Evolutionary conservation across 352 stramenopile genomes (phyloP), one percentile per base, ranked within the genome.

Genomic region (Stramenopiles sp.): DNA sequence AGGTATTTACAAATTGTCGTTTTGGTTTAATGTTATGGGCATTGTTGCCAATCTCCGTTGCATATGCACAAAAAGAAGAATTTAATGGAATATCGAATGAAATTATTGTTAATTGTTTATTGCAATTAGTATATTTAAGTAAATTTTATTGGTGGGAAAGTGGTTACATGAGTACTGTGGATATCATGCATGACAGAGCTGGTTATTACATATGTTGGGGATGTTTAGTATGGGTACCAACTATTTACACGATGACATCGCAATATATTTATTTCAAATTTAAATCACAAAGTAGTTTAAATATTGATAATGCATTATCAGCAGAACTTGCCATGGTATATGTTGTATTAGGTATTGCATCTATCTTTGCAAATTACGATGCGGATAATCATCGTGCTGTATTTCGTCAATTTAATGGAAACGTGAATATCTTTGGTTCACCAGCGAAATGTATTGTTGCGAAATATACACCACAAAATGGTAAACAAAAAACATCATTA

Each of bases 131-230:
- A 76, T 98, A 98, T 86, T 85, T 98, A 7, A 89, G 88, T 84
- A 98, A 98, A 86, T 98, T 98, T 85, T 98, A 97, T 85, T 90
- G 91, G 83, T 97, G 93, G 92, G 91, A 96, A 80, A 90, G 90
- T 84, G 86, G 86, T 30, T 63, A 32, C 23, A 98, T 84, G 95
- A 98, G 85, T 98, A 98, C 82, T 87, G 86, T 53, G 1, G 30
- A 33, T 33, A 33, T 74, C 6, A 90, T 95, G 89, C 89, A 95
- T 85, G 92, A 97, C 84, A 90, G 91, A 78, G 92, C 92, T 0
- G 92, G 92, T 7, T 97, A 94, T 84, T 96, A 97, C 85, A 89
- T 98, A 33, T 97, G 92, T 84, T 98, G 94, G 94, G 95, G 95
- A 79, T 90, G 86, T 79, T 80, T 89, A 31, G 91, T 96, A 0